Conservation (phyloP, 2,329 filamentous ascomycete species). For the Scopulariopsis brevicaulis region DNA sequence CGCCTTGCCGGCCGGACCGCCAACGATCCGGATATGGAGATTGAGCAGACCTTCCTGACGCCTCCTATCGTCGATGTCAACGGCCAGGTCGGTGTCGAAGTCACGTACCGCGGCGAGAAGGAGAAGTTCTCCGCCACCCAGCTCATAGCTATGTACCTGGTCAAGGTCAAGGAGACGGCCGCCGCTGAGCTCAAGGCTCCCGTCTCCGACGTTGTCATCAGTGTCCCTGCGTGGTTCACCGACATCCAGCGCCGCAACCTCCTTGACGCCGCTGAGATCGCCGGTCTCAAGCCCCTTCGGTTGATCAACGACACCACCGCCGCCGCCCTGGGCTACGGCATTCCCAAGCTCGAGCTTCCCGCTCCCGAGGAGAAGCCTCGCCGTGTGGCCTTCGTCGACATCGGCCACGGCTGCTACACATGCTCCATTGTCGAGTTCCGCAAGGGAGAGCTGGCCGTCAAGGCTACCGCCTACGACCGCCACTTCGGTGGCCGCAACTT, state of each 20-base stretch:
- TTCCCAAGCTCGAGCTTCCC: constrained; percentile 93
- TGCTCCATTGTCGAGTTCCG: constrained; percentile 90
- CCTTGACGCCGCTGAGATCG: constrained; percentile 86
- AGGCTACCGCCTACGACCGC: constrained; percentile 84
- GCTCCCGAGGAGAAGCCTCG: constrained; percentile 81
- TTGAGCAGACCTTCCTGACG: constrained; percentile 86
- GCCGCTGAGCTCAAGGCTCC: constrained; percentile 79
- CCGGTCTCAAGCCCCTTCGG: constrained; percentile 82
- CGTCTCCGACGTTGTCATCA: constrained; percentile 87
- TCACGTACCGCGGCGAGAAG: constrained; percentile 88
- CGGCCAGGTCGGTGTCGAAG: constrained; percentile 90
- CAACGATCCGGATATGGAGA: constrained; percentile 82
- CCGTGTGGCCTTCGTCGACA: constrained; percentile 84
- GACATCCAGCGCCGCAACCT: constrained; percentile 83
- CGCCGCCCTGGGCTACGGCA: constrained; percentile 90
- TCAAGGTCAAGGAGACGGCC: constrained; percentile 85
- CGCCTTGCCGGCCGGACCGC: constrained; percentile 79
- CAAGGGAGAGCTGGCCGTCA: constrained; percentile 92
- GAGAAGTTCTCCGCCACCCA: constrained; percentile 91
- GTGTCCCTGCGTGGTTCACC: constrained; percentile 94
- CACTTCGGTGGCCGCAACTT: constrained; percentile 98
- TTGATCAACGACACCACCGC: constrained; percentile 98
- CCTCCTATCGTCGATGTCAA: constrained; percentile 79
- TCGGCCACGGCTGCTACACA: constrained; percentile 95
- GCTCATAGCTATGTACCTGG: constrained; percentile 88